Evolutionary conservation across 148 eudicot genomes (phyloP).

Genomic region (Rhododendron williamsianum): DNA sequence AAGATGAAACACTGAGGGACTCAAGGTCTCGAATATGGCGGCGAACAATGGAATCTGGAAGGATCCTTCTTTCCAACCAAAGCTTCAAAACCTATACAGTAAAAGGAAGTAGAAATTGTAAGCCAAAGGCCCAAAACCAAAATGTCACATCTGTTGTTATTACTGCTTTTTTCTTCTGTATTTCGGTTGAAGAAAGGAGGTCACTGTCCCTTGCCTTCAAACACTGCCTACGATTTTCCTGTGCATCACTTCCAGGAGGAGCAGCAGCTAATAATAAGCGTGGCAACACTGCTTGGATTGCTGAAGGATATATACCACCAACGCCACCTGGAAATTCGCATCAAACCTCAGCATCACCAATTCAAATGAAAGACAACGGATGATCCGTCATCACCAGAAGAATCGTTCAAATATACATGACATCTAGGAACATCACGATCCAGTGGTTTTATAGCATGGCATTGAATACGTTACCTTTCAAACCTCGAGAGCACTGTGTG

Average conservation of each 20-base stretch:
- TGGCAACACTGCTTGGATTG: slow-evolving; percentile 66
- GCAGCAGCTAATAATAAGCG: slow-evolving; percentile 93
- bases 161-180: background rate
- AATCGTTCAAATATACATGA: slow-evolving; percentile 1
- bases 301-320: slow-evolving; percentile 64
- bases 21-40: slow-evolving; percentile 83
- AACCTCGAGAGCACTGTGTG: slow-evolving; percentile 67
- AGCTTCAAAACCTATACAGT: slow-evolving; percentile 70
- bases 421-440: background rate
- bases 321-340: slow-evolving; percentile 45
- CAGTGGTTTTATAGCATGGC: background rate
- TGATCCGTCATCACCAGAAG: background rate
- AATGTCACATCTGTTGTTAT: background rate
- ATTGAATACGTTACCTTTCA: slow-evolving; percentile 52
- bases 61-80: slow-evolving; percentile 84
- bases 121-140: background rate
- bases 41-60: slow-evolving; percentile 70
- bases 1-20: slow-evolving; percentile 50
- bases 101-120: background rate
- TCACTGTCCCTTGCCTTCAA: slow-evolving; percentile 54
- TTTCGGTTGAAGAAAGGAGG: background rate
- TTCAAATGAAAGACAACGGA: background rate
- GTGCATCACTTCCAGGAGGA: slow-evolving; percentile 81
- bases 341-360: background rate
- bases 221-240: slow-evolving; percentile 92